Evolutionary conservation across 176 grass and related monocot species (phyloP).

Genomic region (Rhynchospora pubera): DNA sequence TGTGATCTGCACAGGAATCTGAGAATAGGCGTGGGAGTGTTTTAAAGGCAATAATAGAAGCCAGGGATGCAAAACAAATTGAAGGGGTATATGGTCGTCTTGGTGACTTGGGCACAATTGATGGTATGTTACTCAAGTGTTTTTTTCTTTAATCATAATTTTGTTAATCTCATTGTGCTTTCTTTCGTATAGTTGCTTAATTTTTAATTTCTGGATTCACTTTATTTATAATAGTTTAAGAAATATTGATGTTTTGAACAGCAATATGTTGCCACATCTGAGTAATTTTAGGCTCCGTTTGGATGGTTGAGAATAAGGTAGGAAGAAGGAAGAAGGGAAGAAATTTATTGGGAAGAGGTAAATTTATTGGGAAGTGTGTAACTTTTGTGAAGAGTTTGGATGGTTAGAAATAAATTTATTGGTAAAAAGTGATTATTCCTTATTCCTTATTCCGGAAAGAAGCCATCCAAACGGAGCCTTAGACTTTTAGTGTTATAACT

Average conservation of each 20-base stretch:
- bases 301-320: too few relatives aligned
- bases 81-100: constrained; percentile 86
- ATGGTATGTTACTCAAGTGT: constrained; percentile 40
- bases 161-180: not conserved
- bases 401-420: too few relatives aligned
- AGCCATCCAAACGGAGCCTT: too few relatives aligned
- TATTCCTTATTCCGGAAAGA: too few relatives aligned
- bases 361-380: too few relatives aligned
- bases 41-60: constrained; percentile 83
- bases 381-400: too few relatives aligned
- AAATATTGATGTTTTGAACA: not conserved
- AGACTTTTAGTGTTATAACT: not conserved
- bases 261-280: not conserved
- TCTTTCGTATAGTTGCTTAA: not conserved
- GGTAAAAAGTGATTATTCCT: too few relatives aligned
- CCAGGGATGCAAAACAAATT: constrained; percentile 90
- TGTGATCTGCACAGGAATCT: constrained; percentile 54
- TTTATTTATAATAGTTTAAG: not conserved
- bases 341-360: too few relatives aligned
- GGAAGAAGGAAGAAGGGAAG: too few relatives aligned
- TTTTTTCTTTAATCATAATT: not conserved
- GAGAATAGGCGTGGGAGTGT: constrained; percentile 66
- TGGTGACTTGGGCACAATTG: constrained; percentile 89
- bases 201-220: not conserved
- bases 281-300: too few relatives aligned